A percentile compares a stretch with the other conserved stretches of the same genome.
phyloP scores from a whole-genome alignment of 331 rosid genomes.

The Malus hybrid region DNA sequence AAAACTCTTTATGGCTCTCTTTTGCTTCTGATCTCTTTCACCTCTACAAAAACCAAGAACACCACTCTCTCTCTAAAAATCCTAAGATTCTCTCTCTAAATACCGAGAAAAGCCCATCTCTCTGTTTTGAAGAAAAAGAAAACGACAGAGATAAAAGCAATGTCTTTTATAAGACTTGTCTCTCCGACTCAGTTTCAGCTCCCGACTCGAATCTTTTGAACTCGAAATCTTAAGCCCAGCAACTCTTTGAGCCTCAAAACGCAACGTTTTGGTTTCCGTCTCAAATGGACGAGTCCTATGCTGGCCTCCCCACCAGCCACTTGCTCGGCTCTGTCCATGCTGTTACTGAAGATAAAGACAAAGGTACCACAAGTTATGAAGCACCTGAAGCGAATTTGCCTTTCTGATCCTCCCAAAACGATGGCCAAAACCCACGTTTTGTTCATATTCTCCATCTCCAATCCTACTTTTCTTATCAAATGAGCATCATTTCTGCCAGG shows the following conservation, averaged over 20 bases:
- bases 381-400: not conserved
- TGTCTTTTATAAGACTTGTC: slow-evolving; percentile 5
- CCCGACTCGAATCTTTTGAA: not conserved
- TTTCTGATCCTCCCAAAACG: not conserved
- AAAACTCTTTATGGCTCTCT: too few relatives aligned
- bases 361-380: slow-evolving; percentile 33
- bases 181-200: slow-evolving; percentile 9
- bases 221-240: not conserved
- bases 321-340: slow-evolving; percentile 95
- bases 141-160: slow-evolving; percentile 6
- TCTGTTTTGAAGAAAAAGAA: too few relatives aligned
- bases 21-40: too few relatives aligned
- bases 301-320: slow-evolving; percentile 72
- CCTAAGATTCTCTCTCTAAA: too few relatives aligned
- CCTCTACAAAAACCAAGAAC: too few relatives aligned
- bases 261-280: not conserved
- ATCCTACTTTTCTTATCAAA: not conserved
- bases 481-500: not conserved
- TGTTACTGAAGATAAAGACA: slow-evolving; percentile 55
- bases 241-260: slow-evolving; percentile 5
- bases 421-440: not conserved
- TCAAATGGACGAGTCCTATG: slow-evolving; percentile 61
- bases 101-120: too few relatives aligned
- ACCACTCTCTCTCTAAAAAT: too few relatives aligned
- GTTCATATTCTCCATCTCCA: slow-evolving; percentile 1